Evolutionary conservation across 2,329 filamentous ascomycete genomes (phyloP).

Genomic region (Botrytis medusae): DNA sequence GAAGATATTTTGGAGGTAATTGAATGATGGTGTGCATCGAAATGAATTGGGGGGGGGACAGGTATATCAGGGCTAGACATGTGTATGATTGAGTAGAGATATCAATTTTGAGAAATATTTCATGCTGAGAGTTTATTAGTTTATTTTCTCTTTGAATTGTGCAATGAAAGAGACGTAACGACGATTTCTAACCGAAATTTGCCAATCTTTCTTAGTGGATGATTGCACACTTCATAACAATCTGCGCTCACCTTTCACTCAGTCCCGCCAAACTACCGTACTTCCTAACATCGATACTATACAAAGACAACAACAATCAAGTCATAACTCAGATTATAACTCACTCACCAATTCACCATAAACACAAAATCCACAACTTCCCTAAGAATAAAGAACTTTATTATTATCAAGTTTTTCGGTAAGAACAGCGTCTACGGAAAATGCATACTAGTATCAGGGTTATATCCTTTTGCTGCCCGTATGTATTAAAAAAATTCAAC

Average conservation of each 20-base stretch:
- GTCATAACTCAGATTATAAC: too few relatives aligned
- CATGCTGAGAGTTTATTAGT: neutral
- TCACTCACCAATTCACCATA: neutral
- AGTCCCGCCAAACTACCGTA: neutral
- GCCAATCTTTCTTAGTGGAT: neutral
- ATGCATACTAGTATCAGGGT: too few relatives aligned
- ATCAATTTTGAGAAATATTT: neutral
- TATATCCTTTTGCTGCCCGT: too few relatives aligned
- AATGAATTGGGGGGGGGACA: neutral
- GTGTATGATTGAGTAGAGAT: conserved; percentile 13
- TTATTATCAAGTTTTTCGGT: too few relatives aligned
- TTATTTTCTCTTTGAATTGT: too few relatives aligned
- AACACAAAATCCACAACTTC: neutral
- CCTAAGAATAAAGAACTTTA: too few relatives aligned
- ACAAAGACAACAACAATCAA: too few relatives aligned
- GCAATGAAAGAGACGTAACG: neutral
- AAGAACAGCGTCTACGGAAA: too few relatives aligned
- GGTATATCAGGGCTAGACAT: neutral
- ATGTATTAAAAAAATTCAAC: too few relatives aligned
- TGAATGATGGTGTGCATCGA: neutral
- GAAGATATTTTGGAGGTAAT: accelerated
- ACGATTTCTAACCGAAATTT: too few relatives aligned
- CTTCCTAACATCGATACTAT: neutral
- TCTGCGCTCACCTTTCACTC: neutral
- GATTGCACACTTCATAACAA: neutral